Conservation (phyloP, 139 green algal species). For the Pleodorina starrii region DNA sequence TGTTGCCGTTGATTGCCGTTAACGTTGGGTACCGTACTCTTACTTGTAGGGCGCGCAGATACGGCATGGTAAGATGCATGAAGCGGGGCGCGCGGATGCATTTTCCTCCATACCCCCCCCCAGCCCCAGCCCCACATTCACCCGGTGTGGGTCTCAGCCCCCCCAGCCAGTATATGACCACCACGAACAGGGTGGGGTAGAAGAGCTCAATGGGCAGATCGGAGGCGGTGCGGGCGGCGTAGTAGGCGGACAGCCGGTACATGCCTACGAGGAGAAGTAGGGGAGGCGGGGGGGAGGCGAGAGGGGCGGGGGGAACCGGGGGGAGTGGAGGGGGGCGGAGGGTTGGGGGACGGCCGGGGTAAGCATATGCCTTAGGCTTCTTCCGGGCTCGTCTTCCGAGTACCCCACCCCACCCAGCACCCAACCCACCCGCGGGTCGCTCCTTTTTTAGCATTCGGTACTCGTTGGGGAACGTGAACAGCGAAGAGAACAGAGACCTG, state of each 20-base stretch:
- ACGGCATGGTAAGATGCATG: neutral
- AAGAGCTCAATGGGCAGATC: conserved; percentile 86
- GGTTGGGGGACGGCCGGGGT: neutral
- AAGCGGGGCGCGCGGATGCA: neutral
- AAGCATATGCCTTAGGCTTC: too few species aligned
- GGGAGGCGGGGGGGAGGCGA: neutral
- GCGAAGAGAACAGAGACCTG: conserved; percentile 65
- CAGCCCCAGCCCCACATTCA: neutral
- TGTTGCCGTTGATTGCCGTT: too few species aligned
- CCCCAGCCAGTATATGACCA: conserved; percentile 76
- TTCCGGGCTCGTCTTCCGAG: too few species aligned
- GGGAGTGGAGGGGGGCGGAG: neutral
- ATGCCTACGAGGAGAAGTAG: neutral
- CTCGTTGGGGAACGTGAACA: conserved; percentile 76
- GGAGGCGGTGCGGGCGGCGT: conserved; percentile 74
- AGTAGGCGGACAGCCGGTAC: conserved; percentile 84
- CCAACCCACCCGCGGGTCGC: conserved; percentile 58
- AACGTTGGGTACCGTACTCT: too few species aligned
- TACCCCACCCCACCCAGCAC: neutral
- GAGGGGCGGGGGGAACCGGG: neutral
- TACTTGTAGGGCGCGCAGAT: neutral
- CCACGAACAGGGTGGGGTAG: conserved; percentile 60
- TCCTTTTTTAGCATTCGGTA: conserved; percentile 74
- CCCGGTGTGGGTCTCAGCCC: conserved; percentile 52
- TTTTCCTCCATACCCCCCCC: neutral